Base-by-base conservation (phyloP, 2,329 filamentous ascomycete species). In the Lasiodiplodia sp. region DNA sequence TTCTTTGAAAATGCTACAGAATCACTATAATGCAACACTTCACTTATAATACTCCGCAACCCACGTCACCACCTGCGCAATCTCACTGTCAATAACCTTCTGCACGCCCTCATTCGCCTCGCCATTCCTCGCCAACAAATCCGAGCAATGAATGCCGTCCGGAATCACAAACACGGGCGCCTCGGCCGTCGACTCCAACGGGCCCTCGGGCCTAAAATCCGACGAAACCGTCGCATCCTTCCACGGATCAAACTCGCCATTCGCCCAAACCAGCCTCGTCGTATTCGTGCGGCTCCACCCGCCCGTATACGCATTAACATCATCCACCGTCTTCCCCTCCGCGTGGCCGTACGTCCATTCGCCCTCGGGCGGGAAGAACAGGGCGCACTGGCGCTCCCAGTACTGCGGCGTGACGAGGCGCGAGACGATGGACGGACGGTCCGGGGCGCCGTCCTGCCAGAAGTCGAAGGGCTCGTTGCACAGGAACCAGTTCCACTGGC, bases 381-480 rank as follows among this genome's bases (percentile, higher is more conserved):
- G 77, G 0, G 72, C 76, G 74, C 88, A 91, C 73, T 88, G 85
- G 1, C 84, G 80, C 73, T 86, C 82, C 76, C 79, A 88, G 78
- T 89, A 90, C 0, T 82, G 80, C 2, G 81, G 75, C 12, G 75
- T 82, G 57, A 86, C 80, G 8, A 87, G 78, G 28, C 85, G 83
- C 18, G 86, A 87, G 66, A 87, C 83, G 53, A 89, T 80, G n/a
- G 79, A 81, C 3, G 82, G 77, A 0, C 72, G 75, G 67, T 74
- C 76, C 57, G 0, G 87, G 86, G 86, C 86, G 23, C 84, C 85
- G 69, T 83, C 83, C 74, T 88, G 85, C 82, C 84, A 89, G 76
- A 83, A 87, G 67, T 79, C 84, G 68, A 87, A 84, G n/a, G 88
- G 87, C 75, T 90, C 86, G 73, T 90, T 89, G 81, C 88, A 90